Percentiles rank a stretch among this genome's conserved stretches.
These are phyloP conservation scores for Pleodorina starrii DNA, from an alignment of 139 green algal species.

Conservation along the genomic window DNA sequence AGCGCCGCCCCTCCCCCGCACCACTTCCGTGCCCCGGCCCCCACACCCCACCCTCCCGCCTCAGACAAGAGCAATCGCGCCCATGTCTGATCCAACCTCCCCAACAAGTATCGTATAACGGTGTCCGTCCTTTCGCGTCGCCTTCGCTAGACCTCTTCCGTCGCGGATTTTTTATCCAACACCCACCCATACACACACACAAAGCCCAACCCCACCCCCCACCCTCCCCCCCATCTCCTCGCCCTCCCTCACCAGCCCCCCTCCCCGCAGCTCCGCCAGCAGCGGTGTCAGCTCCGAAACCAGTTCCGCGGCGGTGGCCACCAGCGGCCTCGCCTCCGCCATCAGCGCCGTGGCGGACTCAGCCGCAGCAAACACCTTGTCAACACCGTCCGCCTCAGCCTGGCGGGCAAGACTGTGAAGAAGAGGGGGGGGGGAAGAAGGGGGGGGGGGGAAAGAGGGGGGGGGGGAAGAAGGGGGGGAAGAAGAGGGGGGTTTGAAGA, in stretches of 20 bases:
- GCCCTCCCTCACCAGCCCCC: slow-evolving; percentile 74
- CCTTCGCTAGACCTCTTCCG: too few species aligned
- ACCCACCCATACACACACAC: too few species aligned
- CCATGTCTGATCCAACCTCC: too few species aligned
- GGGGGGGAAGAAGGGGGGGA: background rate
- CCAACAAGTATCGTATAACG: too few species aligned
- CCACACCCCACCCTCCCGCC: too few species aligned
- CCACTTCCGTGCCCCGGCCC: too few species aligned
- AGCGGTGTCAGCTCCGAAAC: slow-evolving; percentile 81
- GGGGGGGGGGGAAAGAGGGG: background rate
- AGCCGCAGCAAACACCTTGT: slow-evolving; percentile 89
- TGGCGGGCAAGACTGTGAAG: slow-evolving; percentile 88
- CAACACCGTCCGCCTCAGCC: slow-evolving; percentile 87
- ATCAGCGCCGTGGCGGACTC: slow-evolving; percentile 75
- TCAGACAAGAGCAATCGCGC: too few species aligned
- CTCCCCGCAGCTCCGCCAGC: slow-evolving; percentile 79
- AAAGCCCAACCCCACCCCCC: too few species aligned
- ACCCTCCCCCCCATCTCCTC: background rate
- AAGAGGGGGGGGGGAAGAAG: background rate
- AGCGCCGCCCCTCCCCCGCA: too few species aligned
- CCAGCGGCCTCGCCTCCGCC: slow-evolving; percentile 61
- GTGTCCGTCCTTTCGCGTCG: too few species aligned
- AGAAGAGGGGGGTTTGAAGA: background rate
- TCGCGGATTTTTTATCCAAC: too few species aligned
- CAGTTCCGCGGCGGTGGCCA: slow-evolving; percentile 53